A percentile compares a stretch with the other conserved stretches of the same genome.
Conservation (phyloP, 345 rosid genomes). For the Balakata baccata region DNA sequence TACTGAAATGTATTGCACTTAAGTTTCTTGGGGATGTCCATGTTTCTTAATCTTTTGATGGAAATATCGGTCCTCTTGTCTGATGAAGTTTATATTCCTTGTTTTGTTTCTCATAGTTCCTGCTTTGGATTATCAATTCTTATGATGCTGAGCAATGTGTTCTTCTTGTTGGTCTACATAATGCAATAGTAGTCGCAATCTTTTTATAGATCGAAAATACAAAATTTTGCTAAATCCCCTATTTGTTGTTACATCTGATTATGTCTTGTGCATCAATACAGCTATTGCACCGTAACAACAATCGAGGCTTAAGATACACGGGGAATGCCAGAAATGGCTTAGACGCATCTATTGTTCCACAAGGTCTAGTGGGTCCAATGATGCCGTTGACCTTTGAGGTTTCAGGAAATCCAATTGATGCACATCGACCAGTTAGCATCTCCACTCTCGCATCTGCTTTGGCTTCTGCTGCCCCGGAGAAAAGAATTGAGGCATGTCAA, state of each 20-base stretch:
- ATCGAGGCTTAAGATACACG: constrained; percentile 44
- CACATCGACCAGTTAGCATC: constrained; percentile 27
- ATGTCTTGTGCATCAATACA: constrained; percentile 11
- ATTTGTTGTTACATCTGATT: too few species aligned
- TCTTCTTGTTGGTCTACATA: not conserved
- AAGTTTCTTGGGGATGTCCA: not conserved
- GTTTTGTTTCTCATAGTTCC: too few species aligned
- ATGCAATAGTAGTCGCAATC: not conserved
- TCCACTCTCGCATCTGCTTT: constrained; percentile 56
- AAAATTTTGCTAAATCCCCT: not conserved
- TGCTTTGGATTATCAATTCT: not conserved
- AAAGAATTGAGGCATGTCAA: constrained; percentile 22
- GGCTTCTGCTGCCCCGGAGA: constrained; percentile 46
- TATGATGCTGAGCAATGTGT: not conserved
- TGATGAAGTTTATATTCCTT: not conserved
- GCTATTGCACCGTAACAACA: constrained; percentile 40
- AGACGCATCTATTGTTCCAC: constrained; percentile 41
- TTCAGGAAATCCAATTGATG: constrained; percentile 33
- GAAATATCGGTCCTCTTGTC: not conserved
- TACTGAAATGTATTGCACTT: not conserved
- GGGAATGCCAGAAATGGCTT: constrained; percentile 37
- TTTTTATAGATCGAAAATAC: not conserved
- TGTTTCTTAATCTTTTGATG: not conserved
- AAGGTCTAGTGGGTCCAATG: constrained; percentile 36
- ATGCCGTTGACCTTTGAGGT: constrained; percentile 44